Base-by-base conservation (phyloP, 1,139 yeast genomes). In the Debaryomyces singareniensis region DNA sequence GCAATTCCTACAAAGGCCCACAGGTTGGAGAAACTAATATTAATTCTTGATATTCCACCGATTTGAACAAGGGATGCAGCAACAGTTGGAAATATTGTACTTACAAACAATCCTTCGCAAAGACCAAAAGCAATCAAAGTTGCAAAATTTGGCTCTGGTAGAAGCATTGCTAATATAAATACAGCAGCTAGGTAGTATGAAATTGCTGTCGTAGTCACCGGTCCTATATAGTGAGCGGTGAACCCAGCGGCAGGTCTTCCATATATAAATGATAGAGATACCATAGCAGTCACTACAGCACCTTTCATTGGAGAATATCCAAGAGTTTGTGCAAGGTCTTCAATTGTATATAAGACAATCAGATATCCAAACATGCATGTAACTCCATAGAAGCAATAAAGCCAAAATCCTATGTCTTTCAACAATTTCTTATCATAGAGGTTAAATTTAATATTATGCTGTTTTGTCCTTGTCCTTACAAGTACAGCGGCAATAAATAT, bases 31-130 rank as follows among this genome's bases (percentile, higher is more conserved):
- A 72, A 58, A 0, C 72, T 58, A 14, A 69, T 63, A 32, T 69
- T 69, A 51, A 74, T 53, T 39, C 70, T 71, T 25, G 56, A 47
- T 16, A 75, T 42, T 0, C 80, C 80, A 28, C 68, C 67, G 10
- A 67, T 47, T 26, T 67, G 44, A 1, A 71, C 61, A 6, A 47
- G 20, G 3, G 55, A 35, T 5, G 63, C 59, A 2, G 64, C 55
- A 29, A 50, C 33, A 24, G 58, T 51, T 5, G 56, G 53, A 36
- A 48, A 59, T 11, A 60, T 42, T 1, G 51, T 31, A 1, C 61
- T 62, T 54, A 58, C 55, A 15, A 54, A 35, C 2, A 42, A 39
- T 1, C 65, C 65, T 30, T 43, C 39, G 5, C 56, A 29, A 6
- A 59, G 18, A 2, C 51, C 54, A 35, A 56, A 49, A 5, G 42